A percentile compares a stretch with the other conserved stretches of the same genome.
phyloP scores from a whole-genome alignment of 768 basidiomycete genomes.

The Naganishia antarctica region DNA sequence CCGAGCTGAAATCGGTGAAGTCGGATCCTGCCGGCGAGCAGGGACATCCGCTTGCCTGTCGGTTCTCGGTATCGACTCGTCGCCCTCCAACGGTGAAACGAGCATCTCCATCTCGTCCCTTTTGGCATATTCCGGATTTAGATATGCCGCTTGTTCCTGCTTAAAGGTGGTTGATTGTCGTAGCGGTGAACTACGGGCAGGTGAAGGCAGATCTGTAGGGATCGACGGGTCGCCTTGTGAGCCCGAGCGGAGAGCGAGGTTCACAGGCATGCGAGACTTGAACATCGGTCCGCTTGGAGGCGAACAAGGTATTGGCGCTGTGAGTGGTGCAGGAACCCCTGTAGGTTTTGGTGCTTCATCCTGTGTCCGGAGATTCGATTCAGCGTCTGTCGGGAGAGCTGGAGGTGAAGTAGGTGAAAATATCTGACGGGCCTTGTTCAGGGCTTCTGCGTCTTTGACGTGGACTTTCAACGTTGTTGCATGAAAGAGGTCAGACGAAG shows the following conservation, averaged over 20 bases:
- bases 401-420: neutral
- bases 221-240: neutral
- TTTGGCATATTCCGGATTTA: neutral
- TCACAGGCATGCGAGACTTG: conserved; percentile 5
- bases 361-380: neutral
- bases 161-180: neutral
- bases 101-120: conserved; percentile 1
- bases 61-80: neutral
- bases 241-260: neutral
- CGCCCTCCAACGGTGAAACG: neutral
- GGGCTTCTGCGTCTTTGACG: conserved; percentile 3
- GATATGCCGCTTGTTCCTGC: neutral
- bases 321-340: neutral
- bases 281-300: conserved; percentile 9
- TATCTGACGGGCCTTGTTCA: conserved; percentile 8
- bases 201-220: neutral
- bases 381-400: neutral
- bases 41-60: no score
- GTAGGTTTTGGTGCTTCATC: neutral
- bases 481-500: conserved; percentile 25
- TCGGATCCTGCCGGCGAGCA: neutral
- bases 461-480: conserved; percentile 14
- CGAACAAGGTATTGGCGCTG: neutral
- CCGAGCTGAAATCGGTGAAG: neutral
- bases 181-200: neutral